Evolutionary conservation across 768 basidiomycete species (phyloP).

Genomic region (Coprinellus aureogranulatus): DNA sequence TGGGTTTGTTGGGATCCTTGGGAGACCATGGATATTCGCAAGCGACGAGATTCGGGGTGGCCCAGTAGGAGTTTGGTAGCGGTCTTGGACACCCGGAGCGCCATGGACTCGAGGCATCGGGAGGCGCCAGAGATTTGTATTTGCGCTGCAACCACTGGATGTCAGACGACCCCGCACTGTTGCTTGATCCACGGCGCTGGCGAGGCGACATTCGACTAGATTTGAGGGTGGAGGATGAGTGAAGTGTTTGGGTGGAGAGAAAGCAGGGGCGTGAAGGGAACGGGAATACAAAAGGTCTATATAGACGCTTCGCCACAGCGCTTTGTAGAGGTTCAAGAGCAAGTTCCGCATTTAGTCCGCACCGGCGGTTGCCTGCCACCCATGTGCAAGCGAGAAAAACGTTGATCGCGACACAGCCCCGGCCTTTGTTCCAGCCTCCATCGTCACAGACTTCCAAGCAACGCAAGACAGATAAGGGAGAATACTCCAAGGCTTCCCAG

Average conservation of each 20-base stretch:
- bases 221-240: not conserved
- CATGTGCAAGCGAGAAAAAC: not conserved
- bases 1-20: conserved; percentile 53
- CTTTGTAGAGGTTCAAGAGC: not conserved
- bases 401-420: not conserved
- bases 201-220: conserved; percentile 4
- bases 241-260: not conserved
- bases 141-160: conserved; percentile 8
- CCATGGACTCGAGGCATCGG: not conserved
- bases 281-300: not conserved
- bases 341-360: not conserved
- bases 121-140: conserved; percentile 3
- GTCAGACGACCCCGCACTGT: not conserved
- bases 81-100: conserved; percentile 40
- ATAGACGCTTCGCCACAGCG: not conserved
- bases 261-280: not conserved
- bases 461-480: too few relatives aligned
- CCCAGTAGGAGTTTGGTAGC: conserved; percentile 87
- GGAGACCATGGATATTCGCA: conserved; percentile 83
- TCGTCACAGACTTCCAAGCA: too few relatives aligned
- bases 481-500: too few relatives aligned
- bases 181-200: not conserved
- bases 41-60: conserved; percentile 65
- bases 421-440: not conserved
- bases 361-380: not conserved